Base-by-base conservation (phyloP, 805 yeast genomes). In the Candida golubevii region DNA sequence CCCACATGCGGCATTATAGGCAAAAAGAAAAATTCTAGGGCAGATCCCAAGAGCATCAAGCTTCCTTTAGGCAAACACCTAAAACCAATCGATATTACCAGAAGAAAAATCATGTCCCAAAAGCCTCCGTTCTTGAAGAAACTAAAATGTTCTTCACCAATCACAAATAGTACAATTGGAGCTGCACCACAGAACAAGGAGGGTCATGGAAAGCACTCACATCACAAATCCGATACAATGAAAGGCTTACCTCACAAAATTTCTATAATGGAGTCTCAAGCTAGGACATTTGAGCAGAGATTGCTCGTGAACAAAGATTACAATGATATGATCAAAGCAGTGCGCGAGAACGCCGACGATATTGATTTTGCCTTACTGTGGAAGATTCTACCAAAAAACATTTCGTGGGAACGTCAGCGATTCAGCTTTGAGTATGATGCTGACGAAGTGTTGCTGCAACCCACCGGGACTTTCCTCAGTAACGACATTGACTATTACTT, bases 401-500 rank as follows among this genome's bases (percentile, higher is more conserved):
- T 63, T 9, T 56, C 47, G 4, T 30, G 44, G 11, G 69, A 65
- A 42, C 35, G 36, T 12, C 43, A 49, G 23, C 36, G 57, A 15
- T 63, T 62, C 31, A 42, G 46, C 33, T 33, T 59, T 8, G 46
- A 47, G 10, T 33, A 34, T 32, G 41, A 36, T 9, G 40, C 43
- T 13, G 47, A 35, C 38, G 28, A 36, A 9, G 18, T 39, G 18
- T 44, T 43, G 33, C 33, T 41, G 8, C 34, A 44, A 6, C 47
- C 33, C 30, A 31, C 38, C 29, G 45, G 41, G 7, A 44, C 47
- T 6, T 8, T 43, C 35, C 39, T 47, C 15, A 42, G 54, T 14
- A 49, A 42, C 15, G 65, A 59, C 38, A 51, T 62, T 18, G 66
- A 63, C 48, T 36, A 46, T 23, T 62, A 61, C 39, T 58, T 62